Conservation (phyloP, 495 filamentous ascomycete genomes). For the Physcia stellaris region DNA sequence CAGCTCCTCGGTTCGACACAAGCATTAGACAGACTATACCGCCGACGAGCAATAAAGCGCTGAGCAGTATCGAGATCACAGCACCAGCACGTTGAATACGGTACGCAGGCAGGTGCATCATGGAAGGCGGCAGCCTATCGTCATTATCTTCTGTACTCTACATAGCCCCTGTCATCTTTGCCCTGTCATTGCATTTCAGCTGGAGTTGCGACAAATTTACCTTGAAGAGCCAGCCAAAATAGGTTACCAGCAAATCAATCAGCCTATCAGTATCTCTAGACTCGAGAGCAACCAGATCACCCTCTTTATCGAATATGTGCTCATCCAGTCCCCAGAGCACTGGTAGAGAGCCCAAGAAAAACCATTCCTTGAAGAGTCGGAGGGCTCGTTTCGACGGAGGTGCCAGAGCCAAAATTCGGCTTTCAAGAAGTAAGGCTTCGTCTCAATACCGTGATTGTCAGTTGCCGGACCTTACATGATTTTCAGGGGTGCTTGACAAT, state of each 20-base stretch:
- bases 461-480: neutral
- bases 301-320: neutral
- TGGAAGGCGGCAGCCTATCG: neutral
- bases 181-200: too few species aligned
- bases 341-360: neutral
- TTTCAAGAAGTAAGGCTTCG: constrained; percentile 5
- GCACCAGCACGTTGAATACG: neutral
- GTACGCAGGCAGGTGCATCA: neutral
- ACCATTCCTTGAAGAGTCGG: neutral
- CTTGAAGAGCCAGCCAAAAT: neutral
- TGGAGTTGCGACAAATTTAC: neutral
- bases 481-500: neutral
- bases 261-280: neutral
- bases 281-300: neutral
- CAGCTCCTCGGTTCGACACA: neutral
- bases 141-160: neutral
- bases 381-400: neutral
- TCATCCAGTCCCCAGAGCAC: neutral
- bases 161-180: too few species aligned
- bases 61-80: constrained; percentile 2
- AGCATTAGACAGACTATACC: constrained; percentile 12
- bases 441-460: neutral
- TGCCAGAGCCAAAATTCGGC: neutral
- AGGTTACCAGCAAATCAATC: neutral
- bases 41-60: constrained; percentile 11